Base-by-base conservation (phyloP, 352 stramenopile genomes). In the Globisporangium heterothallicum region DNA sequence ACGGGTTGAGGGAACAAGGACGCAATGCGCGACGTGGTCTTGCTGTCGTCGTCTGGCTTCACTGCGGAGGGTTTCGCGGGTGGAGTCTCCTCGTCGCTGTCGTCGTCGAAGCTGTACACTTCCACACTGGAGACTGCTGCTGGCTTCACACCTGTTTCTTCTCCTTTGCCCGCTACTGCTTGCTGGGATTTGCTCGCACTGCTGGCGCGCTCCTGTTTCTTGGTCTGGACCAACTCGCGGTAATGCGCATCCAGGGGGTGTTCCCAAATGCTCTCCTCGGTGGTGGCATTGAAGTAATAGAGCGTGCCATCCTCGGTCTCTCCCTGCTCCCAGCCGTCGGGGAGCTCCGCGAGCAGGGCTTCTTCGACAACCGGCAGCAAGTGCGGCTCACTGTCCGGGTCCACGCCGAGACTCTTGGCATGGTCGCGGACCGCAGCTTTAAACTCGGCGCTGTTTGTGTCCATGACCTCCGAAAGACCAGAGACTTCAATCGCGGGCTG, bases 231-330 rank as follows among this genome's bases (percentile, higher is more conserved):
- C 21, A 84, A 56, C 14, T 76, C 61, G 41, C 69, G 73, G 54
- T 86, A 86, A 27, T 84, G 67, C 30, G 49, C 68, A 40, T 83
- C 74, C 16, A 86, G 51, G 22, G 74, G 74, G 27, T 86, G 74
- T 25, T 86, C 74, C 74, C 74, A 86, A 24, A 83, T 77, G 40
- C 74, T 86, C 49, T 86, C 65, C 19, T 79, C 72, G 0, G 72
- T 80, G 30, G 50, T 68, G 13, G 67, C 53, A 48, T 86, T 79
- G 52, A 83, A 86, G 55, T 83, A 83, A 52, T 86, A 86, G n/a
- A 78, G 70, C 45, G 72, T 84, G 35, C 72, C 74, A 40, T 86
- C 72, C 45, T 86, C 74, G 16, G 71, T 84, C 60, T 81, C 70
- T 26, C 73, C 74, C 49, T 86, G 74, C 38, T 86, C 74, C 72